Base-by-base conservation (phyloP, 208 protist genomes). In the Angomonas ambiguus region DNA sequence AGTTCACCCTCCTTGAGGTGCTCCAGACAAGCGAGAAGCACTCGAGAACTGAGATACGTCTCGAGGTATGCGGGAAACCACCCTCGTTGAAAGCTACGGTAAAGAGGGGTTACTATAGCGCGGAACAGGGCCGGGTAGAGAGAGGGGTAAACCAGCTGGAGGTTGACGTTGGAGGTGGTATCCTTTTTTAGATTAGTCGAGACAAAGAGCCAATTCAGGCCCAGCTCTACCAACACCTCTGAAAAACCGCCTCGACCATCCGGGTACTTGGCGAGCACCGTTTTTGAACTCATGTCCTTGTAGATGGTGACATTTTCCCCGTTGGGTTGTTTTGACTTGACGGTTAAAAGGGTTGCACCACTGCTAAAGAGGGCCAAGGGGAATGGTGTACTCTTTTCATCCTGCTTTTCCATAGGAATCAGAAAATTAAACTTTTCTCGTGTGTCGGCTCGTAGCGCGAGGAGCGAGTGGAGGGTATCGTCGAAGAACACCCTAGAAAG, bases 171-270 rank as follows among this genome's bases (percentile, higher is more conserved):
- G 38, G 71, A 1, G 74, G 57, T 25, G 13, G 22, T 28, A 8
- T 56, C n/a, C 32, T 20, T 0, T 41, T 49, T 5, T 48, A 57
- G 20, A 53, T 69, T 8, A 60, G 64, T 34, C 5, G 38, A 18
- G 62, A 81, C 34, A 34, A 59, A 77, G n/a, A 58, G 48, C 71
- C 71, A 76, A 34, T 32, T 30, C 28, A 49, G 13, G 0, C 59
- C 38, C 0, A 3, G 38, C 33, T 69, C 76, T 2, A 93, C 68
- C 16, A 69, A 59, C 28, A 68, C 72, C 18, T 77, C 80, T 22
- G 77, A 78, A 84, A 87, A 97, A 8, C 75, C 77, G 42, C 87
- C 86, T 64, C 93, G 84, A 27, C 65, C 65, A 62, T 97, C 90
- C 2, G 92, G 90, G 56, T 85, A 94, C 77, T 90, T 94, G 18